Percentiles rank a stretch among this genome's conserved stretches.
Evolutionary conservation across 1,284 basidiomycete genomes (phyloP).

Genomic region (Ustilago bromivora): DNA sequence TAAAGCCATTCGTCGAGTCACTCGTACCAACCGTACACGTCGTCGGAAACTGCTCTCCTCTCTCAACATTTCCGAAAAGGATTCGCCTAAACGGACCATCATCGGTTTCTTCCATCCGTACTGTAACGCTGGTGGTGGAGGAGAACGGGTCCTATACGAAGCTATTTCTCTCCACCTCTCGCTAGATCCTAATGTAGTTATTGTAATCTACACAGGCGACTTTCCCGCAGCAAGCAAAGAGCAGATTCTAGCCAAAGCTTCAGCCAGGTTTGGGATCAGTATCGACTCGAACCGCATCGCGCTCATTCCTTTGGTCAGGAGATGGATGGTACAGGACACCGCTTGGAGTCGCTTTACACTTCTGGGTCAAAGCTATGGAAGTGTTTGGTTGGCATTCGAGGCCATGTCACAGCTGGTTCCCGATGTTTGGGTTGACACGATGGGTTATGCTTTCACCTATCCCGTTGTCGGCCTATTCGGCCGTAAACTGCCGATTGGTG

Average conservation of each 20-base stretch:
- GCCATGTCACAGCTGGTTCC: constrained; percentile 80
- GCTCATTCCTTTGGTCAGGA: constrained; percentile 81
- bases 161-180: constrained; percentile 84
- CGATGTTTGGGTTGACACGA: constrained; percentile 94
- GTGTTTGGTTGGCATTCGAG: constrained; percentile 84
- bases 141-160: constrained; percentile 95
- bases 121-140: constrained; percentile 97
- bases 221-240: constrained; percentile 75
- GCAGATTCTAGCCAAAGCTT: constrained; percentile 76
- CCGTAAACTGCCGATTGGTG: constrained; percentile 79
- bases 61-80: constrained; percentile 37
- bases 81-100: constrained; percentile 22
- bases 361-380: constrained; percentile 89
- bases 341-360: constrained; percentile 91
- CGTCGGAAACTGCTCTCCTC: constrained; percentile 30
- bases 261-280: constrained; percentile 81
- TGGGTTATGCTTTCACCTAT: constrained; percentile 97
- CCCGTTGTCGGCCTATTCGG: constrained; percentile 78
- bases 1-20: constrained; percentile 23
- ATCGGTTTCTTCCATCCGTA: constrained; percentile 93
- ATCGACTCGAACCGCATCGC: constrained; percentile 77
- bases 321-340: constrained; percentile 82
- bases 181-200: constrained; percentile 79
- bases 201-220: constrained; percentile 86
- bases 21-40: constrained; percentile 27